Base-by-base conservation (phyloP, 2,329 filamentous ascomycete species). In the Aspergillus pseudotamarii region DNA sequence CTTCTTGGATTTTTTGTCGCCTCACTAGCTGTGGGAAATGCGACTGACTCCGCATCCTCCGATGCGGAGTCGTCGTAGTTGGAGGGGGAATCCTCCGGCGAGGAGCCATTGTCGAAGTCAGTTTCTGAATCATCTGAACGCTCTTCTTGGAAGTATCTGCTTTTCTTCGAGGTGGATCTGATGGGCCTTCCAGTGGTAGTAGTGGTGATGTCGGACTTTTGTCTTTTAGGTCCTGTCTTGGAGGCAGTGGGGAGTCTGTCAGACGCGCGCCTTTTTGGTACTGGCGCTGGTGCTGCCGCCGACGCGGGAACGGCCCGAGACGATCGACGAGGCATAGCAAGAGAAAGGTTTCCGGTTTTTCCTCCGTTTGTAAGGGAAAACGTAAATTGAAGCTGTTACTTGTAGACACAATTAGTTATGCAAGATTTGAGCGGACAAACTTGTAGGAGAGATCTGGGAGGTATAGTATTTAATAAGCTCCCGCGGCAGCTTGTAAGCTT, bases 101-200 rank as follows among this genome's bases (percentile, higher is more conserved):
- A 64, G 14, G 60, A 66, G 41, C 58, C 61, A 45, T 76, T 72
- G 23, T 76, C 72, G 43, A 74, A 75, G 14, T 73, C 71, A 23
- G 73, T 74, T 28, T 75, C 73, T 10, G 73, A 65, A 26, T 72
- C 72, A 23, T 75, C 75, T 6, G 75, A 73, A 28, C 75, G 73
- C 50, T 76, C 76, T n/a, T 78, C 72, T 57, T 79, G 72, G 63
- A 85, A 86, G 68, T 85, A 84, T 69, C 81, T 82, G 75, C 83
- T 85, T 70, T 81, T 83, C 64, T 78, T 83, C 6, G 80, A 71
- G 12, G 82, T 83, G 14, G 76, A 70, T 63, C 72, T 78, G 19
- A 68, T 66, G 12, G 64, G 57, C 43, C 67, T 69, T 21, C 65
- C 36, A 59, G 61, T 60, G 38, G 61, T 58, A 54, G 64, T 60